These are phyloP conservation scores for Hordeum marinum DNA, from an alignment of 176 grass and related monocot species.

Conservation along the genomic window DNA sequence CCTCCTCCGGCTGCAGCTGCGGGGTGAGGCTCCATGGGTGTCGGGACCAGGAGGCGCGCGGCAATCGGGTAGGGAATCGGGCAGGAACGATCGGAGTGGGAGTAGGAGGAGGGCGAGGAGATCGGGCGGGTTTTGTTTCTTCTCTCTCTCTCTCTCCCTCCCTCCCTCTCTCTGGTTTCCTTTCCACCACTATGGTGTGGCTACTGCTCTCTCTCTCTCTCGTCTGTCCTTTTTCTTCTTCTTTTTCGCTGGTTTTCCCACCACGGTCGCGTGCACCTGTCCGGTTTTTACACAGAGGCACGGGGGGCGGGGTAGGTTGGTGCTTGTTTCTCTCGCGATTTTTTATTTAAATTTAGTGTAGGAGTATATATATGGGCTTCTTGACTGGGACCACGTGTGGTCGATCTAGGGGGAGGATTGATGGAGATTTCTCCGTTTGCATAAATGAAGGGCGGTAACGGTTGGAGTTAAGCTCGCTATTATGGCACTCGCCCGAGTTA, in stretches of 20 bases:
- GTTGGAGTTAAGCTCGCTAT: slow-evolving; percentile 11
- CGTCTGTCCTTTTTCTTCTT: neutral
- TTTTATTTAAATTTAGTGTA: neutral
- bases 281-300: slow-evolving; percentile 15
- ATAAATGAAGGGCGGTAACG: slow-evolving; percentile 9
- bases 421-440: neutral
- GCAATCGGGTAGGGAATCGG: slow-evolving; percentile 22
- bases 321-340: neutral
- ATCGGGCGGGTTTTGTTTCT: slow-evolving; percentile 25
- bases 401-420: neutral
- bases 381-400: neutral
- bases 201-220: slow-evolving; percentile 15
- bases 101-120: slow-evolving; percentile 32
- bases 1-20: neutral
- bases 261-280: slow-evolving; percentile 27
- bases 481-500: neutral
- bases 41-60: neutral
- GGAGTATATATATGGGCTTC: neutral
- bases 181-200: slow-evolving; percentile 38
- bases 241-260: slow-evolving; percentile 33
- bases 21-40: slow-evolving; percentile 37
- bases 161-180: slow-evolving; percentile 20
- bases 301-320: neutral
- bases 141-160: neutral
- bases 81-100: slow-evolving; percentile 27